A percentile compares a stretch with the other conserved stretches of the same genome.
phyloP scores from a whole-genome alignment of 345 rosid species.

The Eutrema japonicum region DNA sequence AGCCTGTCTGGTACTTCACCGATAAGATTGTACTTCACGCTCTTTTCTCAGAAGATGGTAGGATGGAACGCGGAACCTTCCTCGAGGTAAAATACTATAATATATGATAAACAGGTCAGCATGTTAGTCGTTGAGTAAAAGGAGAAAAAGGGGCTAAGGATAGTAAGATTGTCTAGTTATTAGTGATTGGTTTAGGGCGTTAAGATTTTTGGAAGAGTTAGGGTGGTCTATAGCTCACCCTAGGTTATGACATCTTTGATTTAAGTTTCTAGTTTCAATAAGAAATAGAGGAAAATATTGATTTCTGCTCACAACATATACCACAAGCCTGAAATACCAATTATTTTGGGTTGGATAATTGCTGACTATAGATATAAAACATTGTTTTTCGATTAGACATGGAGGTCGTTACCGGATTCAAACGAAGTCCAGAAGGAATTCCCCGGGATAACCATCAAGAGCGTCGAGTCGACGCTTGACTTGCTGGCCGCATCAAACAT shows the following conservation, averaged over 20 bases:
- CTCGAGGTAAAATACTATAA: slow-evolving; percentile 68
- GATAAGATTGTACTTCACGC: slow-evolving; percentile 72
- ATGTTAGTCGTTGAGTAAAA: not conserved
- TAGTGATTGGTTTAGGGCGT: not conserved
- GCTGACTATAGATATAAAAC: not conserved
- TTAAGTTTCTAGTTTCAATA: not conserved
- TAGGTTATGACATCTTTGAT: not conserved
- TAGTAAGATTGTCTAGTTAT: not conserved
- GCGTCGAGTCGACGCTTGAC: slow-evolving; percentile 67
- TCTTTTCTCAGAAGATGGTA: slow-evolving; percentile 83
- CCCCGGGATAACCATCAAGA: slow-evolving; percentile 59
- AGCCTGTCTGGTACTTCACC: slow-evolving; percentile 84
- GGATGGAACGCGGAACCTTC: slow-evolving; percentile 89
- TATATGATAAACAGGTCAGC: slow-evolving; percentile 8
- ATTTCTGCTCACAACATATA: not conserved
- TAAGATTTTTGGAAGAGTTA: not conserved
- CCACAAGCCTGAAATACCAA: not conserved
- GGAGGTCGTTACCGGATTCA: slow-evolving; percentile 91
- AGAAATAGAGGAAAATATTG: not conserved
- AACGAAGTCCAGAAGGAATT: slow-evolving; percentile 82
- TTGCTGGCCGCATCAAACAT: slow-evolving; percentile 71
- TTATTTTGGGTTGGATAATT: not conserved
- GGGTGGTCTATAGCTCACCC: not conserved
- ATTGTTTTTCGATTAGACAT: slow-evolving; percentile 56
- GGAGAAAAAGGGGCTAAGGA: not conserved